phyloP scores from a whole-genome alignment of 352 stramenopile genomes.

The Pythium coloratum region DNA sequence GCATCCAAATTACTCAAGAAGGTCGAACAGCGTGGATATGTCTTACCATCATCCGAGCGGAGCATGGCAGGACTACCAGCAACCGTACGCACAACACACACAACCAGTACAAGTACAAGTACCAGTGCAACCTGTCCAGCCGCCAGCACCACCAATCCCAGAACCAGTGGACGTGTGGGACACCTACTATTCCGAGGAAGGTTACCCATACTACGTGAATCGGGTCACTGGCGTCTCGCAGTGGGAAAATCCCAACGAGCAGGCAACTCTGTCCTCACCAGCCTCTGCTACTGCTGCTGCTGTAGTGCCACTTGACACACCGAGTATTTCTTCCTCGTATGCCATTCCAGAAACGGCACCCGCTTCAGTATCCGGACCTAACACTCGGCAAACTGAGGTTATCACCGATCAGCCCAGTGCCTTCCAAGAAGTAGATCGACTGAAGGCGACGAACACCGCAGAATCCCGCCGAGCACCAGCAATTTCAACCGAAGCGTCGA shows the following conservation, averaged over 20 bases:
- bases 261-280: neutral
- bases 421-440: neutral
- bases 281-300: neutral
- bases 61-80: slow-evolving; percentile 15
- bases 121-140: neutral
- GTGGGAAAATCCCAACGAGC: slow-evolving; percentile 61
- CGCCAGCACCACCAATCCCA: neutral
- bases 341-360: neutral
- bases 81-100: neutral
- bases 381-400: neutral
- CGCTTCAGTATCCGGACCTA: neutral
- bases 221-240: slow-evolving; percentile 63
- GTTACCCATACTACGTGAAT: slow-evolving; percentile 83
- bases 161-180: slow-evolving; percentile 43
- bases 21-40: slow-evolving; percentile 12
- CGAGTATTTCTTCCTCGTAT: neutral
- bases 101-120: neutral
- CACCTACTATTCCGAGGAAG: slow-evolving; percentile 67
- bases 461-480: neutral
- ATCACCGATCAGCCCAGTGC: neutral
- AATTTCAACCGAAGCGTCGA: neutral
- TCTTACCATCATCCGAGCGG: slow-evolving; percentile 1
- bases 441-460: neutral
- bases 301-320: slow-evolving; percentile 3
- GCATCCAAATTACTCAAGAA: neutral